phyloP scores from a whole-genome alignment of 2,329 filamentous ascomycete genomes.

The Alternaria consortialis region DNA sequence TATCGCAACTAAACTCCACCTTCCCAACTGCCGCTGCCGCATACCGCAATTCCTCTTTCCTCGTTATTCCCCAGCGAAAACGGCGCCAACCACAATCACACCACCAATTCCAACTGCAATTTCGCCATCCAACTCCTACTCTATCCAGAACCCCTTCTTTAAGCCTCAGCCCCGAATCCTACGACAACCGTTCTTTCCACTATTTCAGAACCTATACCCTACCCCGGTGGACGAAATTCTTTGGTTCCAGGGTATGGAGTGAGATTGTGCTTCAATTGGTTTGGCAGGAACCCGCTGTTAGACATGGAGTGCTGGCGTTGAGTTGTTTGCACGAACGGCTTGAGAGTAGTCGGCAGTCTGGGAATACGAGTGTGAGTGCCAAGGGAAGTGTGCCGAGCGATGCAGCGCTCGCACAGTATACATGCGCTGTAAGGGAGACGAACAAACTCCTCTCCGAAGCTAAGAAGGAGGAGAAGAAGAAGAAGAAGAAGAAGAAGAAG shows the following conservation, averaged over 20 bases:
- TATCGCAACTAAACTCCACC: constrained; percentile 24
- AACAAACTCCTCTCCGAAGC: background rate
- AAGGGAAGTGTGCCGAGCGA: background rate
- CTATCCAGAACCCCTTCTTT: background rate
- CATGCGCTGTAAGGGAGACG: background rate
- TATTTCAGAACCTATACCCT: background rate
- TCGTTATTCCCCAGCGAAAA: background rate
- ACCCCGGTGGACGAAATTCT: background rate
- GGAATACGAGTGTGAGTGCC: background rate
- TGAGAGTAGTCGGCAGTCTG: background rate
- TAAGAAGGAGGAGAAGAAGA: too few species aligned
- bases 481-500: too few species aligned
- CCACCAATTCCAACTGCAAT: background rate
- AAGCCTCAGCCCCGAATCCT: background rate
- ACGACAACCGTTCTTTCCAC: background rate
- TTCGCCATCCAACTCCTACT: too few species aligned
- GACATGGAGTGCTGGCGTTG: background rate
- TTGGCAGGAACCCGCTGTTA: background rate
- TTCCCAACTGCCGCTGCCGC: too few species aligned
- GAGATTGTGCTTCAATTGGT: background rate
- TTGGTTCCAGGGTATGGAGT: background rate
- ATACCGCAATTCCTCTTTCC: background rate
- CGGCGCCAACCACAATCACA: background rate
- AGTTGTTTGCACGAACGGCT: background rate
- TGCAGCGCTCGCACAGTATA: background rate